A percentile compares a stretch with the other conserved stretches of the same genome.
Conservation (phyloP, 768 basidiomycete genomes). For the Leccinum broughii region DNA sequence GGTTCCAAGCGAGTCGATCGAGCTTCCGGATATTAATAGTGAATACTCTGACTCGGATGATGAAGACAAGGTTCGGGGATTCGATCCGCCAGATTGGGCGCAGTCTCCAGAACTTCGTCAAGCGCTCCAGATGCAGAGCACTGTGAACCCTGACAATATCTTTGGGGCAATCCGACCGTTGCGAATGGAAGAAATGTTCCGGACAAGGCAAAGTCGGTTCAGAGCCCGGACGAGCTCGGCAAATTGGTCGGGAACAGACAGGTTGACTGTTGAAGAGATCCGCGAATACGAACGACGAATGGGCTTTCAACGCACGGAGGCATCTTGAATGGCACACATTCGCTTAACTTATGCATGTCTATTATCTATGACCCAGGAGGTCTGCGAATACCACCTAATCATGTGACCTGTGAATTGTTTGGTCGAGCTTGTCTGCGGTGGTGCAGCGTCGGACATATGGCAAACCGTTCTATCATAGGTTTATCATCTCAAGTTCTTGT, state of each 20-base stretch:
- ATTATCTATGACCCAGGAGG: slow-evolving; percentile 1
- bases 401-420: slow-evolving; percentile 25
- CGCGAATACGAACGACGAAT: slow-evolving; percentile 85
- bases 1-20: slow-evolving; percentile 76
- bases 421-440: slow-evolving; percentile 20
- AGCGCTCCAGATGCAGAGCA: slow-evolving; percentile 79
- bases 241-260: slow-evolving; percentile 94
- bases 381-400: not conserved
- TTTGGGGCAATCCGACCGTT: slow-evolving; percentile 88
- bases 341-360: slow-evolving; percentile 15
- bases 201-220: slow-evolving; percentile 74
- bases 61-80: slow-evolving; percentile 73
- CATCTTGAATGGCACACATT: slow-evolving; percentile 14
- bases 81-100: slow-evolving; percentile 83
- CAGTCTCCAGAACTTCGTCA: slow-evolving; percentile 84
- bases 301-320: slow-evolving; percentile 61
- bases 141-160: slow-evolving; percentile 87
- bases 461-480: slow-evolving; percentile 26
- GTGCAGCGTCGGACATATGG: slow-evolving; percentile 17
- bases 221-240: slow-evolving; percentile 90
- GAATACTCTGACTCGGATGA: slow-evolving; percentile 98
- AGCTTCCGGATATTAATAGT: slow-evolving; percentile 93
- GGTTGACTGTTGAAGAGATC: slow-evolving; percentile 81
- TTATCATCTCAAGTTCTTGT: slow-evolving; percentile 27
- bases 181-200: slow-evolving; percentile 93